Conservation (phyloP, 495 filamentous ascomycete genomes). For the Glutinoglossum americanum region DNA sequence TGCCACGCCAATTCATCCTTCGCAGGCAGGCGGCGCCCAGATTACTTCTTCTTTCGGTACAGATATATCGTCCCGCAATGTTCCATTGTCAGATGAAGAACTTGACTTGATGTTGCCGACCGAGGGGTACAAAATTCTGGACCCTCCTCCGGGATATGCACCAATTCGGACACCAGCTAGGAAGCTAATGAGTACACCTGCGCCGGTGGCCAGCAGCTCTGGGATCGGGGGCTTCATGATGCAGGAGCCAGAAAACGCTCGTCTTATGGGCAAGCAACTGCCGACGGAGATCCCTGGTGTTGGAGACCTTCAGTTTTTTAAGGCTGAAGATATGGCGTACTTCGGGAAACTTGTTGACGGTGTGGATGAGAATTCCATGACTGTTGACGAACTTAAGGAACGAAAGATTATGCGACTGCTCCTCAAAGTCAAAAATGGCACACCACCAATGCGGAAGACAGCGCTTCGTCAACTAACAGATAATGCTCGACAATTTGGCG, state of each 20-base stretch:
- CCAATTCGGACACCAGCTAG: conserved; percentile 58
- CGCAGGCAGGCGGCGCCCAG: conserved; percentile 34
- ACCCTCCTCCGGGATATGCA: conserved; percentile 81
- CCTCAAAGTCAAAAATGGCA: conserved; percentile 98
- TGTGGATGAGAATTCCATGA: conserved; percentile 77
- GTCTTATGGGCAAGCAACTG: conserved; percentile 68
- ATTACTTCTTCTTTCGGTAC: conserved; percentile 48
- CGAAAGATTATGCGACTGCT: conserved; percentile 95
- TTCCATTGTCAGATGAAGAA: conserved; percentile 74
- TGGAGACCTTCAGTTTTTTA: conserved; percentile 96
- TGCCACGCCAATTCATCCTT: conserved; percentile 70
- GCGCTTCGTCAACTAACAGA: conserved; percentile 96
- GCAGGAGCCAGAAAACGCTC: conserved; percentile 74
- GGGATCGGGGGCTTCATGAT: conserved; percentile 82
- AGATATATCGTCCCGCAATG: conserved; percentile 60
- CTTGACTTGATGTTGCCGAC: conserved; percentile 77
- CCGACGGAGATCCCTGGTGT: conserved; percentile 95
- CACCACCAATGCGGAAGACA: conserved; percentile 96
- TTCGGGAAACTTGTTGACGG: conserved; percentile 95
- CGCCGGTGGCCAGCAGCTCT: conserved; percentile 35
- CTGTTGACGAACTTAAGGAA: conserved; percentile 89
- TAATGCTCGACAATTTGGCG: conserved; percentile 91
- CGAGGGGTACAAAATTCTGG: conserved; percentile 84
- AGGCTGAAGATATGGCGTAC: conserved; percentile 96
- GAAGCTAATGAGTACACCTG: conserved; percentile 58